These are phyloP conservation scores for Phytophthora meadii DNA, from an alignment of 352 stramenopile genomes.

Conservation along the genomic window DNA sequence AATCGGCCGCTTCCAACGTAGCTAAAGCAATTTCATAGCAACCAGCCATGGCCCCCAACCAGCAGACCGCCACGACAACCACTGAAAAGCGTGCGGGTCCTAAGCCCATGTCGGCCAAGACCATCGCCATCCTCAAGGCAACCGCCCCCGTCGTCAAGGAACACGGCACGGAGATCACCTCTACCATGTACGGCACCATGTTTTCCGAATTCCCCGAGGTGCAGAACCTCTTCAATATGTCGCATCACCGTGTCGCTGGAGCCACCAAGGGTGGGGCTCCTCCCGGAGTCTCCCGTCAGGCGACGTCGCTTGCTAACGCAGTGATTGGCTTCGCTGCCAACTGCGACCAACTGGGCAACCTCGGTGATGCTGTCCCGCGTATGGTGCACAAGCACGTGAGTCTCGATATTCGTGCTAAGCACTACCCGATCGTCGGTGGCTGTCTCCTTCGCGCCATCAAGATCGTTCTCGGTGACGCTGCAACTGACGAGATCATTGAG, in stretches of 20 bases:
- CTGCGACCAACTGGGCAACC: conserved; percentile 59
- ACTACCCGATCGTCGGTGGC: conserved; percentile 72
- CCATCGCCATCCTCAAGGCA: conserved; percentile 67
- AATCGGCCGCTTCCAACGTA: conserved; percentile 20
- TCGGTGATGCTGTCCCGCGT: conserved; percentile 55
- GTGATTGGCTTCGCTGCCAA: conserved; percentile 72
- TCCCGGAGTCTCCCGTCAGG: conserved; percentile 45
- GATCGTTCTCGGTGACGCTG: conserved; percentile 53
- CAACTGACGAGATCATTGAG: conserved; percentile 63
- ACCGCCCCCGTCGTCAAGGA: conserved; percentile 70
- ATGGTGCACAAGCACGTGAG: conserved; percentile 75
- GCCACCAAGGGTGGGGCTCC: conserved; percentile 35
- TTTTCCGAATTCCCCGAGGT: conserved; percentile 70
- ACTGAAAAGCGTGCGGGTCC: conserved; percentile 16
- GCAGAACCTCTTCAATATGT: conserved; percentile 77
- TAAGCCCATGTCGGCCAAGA: conserved; percentile 42
- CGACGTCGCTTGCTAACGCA: conserved; percentile 57
- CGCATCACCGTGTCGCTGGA: conserved; percentile 59
- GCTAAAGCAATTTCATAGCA: conserved; percentile 2
- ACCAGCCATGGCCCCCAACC: conserved; percentile 24
- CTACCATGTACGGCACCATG: conserved; percentile 76
- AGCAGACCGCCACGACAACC: conserved; percentile 6
- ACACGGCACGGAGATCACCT: conserved; percentile 69
- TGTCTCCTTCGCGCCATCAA: conserved; percentile 68
- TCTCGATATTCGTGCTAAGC: conserved; percentile 66